phyloP scores from a whole-genome alignment of 1,284 basidiomycete species.

The Cryptococcus sp. region DNA sequence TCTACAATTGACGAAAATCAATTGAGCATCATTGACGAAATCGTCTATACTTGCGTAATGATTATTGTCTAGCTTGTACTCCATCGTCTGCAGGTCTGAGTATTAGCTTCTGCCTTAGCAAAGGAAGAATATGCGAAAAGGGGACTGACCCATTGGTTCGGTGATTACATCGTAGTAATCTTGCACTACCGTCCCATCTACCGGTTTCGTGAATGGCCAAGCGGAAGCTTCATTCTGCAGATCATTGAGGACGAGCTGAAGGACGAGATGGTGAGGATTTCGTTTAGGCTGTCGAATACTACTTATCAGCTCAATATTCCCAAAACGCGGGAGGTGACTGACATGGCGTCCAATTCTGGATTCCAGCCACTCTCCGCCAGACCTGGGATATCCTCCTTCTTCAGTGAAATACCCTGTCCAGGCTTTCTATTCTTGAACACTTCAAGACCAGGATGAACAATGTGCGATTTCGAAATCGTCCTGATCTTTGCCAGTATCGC shows the following conservation, averaged over 20 bases:
- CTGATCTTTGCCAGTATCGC: slow-evolving; percentile 86
- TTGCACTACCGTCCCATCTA: slow-evolving; percentile 73
- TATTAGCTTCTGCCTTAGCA: background rate
- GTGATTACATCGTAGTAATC: slow-evolving; percentile 92
- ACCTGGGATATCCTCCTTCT: slow-evolving; percentile 70
- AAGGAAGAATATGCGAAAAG: too few relatives aligned
- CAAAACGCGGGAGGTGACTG: slow-evolving; percentile 34
- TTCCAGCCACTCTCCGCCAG: slow-evolving; percentile 90
- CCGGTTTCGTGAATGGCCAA: slow-evolving; percentile 65
- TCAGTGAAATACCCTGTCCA: slow-evolving; percentile 33
- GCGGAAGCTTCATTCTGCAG: slow-evolving; percentile 73
- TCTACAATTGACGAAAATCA: slow-evolving; percentile 89
- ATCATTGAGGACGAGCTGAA: slow-evolving; percentile 81
- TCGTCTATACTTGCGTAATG: slow-evolving; percentile 69
- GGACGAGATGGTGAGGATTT: slow-evolving; percentile 57
- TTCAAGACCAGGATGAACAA: slow-evolving; percentile 76
- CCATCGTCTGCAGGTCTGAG: slow-evolving; percentile 86
- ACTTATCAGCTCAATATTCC: background rate
- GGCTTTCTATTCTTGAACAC: slow-evolving; percentile 61
- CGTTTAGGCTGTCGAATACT: slow-evolving; percentile 55
- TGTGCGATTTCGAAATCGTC: slow-evolving; percentile 77
- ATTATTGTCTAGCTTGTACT: slow-evolving; percentile 78
- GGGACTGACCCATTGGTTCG: slow-evolving; percentile 79
- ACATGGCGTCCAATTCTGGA: slow-evolving; percentile 74
- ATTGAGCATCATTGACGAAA: slow-evolving; percentile 73